Evolutionary conservation across 768 basidiomycete species (phyloP), one percentile per base, ranked within the genome.

Genomic region (Hydnomerulius pinastri): DNA sequence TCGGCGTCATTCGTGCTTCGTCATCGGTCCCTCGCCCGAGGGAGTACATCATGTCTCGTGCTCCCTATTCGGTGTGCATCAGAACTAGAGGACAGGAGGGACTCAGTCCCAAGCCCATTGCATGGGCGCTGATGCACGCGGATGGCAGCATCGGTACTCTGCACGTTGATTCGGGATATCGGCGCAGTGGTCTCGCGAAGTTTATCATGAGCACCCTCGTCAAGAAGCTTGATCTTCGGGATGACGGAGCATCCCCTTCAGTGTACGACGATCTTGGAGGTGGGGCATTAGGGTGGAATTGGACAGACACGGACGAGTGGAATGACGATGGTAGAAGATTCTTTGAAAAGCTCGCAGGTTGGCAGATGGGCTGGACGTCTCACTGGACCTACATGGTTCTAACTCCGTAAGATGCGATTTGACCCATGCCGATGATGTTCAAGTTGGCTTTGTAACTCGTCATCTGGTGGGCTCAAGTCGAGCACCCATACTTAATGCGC

Each of bases 211-310:
- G 28, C 27, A 44, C 35, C 23, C 42, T 65, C 45, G 29, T 8
- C 20, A 42, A 54, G 40, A 55, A 33, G 36, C 10, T 56, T 29
- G 48, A 54, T 29, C 48, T 55, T 15, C 39, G 46, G 12, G 18
- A 21, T 28, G 45, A 17, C 1, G 20, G 32, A 24, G 33, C 30
- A 17, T 1, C 13, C 23, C 9, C 43, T 36, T 53, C 43, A 7
- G 37, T 25, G 23, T 8, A 52, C 50, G 46, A 18, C 10, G 60
- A 66, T 51, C 36, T 54, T 3, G 48, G 55, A 11, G 56, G 63
- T 11, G 64, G 63, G 10, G 63, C 59, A 1, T 30, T 62, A 0
- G 53, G 58, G 4, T 65, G 60, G 63, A 56, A 58, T 21, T 64
- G 63, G 63, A 36, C 44, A 21, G 58, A 66, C n/a, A 33, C 41